Percentiles rank a stretch among this genome's conserved stretches.
These are phyloP conservation scores for Serendipita sp. DNA, from an alignment of 768 basidiomycete genomes.

Conservation along the genomic window DNA sequence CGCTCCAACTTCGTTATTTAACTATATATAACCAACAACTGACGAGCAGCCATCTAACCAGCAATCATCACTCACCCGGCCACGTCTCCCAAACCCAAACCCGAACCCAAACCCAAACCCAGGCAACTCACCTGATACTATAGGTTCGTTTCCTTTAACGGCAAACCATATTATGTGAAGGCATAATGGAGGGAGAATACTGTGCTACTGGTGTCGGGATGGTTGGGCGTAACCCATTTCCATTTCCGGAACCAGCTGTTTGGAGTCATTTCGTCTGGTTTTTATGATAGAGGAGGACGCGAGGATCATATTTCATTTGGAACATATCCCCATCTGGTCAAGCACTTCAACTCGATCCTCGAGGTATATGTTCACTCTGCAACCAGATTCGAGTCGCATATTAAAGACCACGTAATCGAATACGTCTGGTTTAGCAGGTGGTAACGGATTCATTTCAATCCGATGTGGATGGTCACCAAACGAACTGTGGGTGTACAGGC, in stretches of 20 bases:
- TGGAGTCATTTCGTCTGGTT: slow-evolving; percentile 28
- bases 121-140: slow-evolving; percentile 79
- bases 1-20: too few relatives aligned
- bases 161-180: slow-evolving; percentile 69
- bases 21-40: too few relatives aligned
- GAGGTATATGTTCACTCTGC: slow-evolving; percentile 31
- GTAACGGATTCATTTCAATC: slow-evolving; percentile 81
- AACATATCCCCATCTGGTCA: slow-evolving; percentile 66
- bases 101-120: slow-evolving; percentile 16
- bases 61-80: too few relatives aligned
- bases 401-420: slow-evolving; percentile 89
- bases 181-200: slow-evolving; percentile 84
- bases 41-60: too few relatives aligned
- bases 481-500: slow-evolving; percentile 20
- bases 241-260: not conserved
- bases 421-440: slow-evolving; percentile 86
- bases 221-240: slow-evolving; percentile 49
- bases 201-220: slow-evolving; percentile 61
- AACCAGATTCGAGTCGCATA: slow-evolving; percentile 75
- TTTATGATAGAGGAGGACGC: slow-evolving; percentile 76
- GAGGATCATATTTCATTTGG: slow-evolving; percentile 68
- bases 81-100: too few relatives aligned
- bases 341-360: slow-evolving; percentile 84
- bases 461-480: slow-evolving; percentile 55
- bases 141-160: slow-evolving; percentile 70